Conservation (phyloP, 1,284 basidiomycete species). For the Wallemia ichthyophaga region DNA sequence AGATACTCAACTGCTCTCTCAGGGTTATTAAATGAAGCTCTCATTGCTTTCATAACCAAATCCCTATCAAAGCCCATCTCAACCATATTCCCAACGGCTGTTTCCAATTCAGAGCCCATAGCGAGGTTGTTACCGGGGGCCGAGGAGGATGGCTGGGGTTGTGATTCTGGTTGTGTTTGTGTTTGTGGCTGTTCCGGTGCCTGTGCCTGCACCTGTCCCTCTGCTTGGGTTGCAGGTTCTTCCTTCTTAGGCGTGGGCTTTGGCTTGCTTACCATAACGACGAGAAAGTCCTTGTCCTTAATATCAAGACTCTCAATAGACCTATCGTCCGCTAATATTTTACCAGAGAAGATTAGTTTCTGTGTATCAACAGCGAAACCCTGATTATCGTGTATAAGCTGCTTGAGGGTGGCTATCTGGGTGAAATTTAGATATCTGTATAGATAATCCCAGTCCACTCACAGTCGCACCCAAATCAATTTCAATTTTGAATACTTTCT, state of each 20-base stretch:
- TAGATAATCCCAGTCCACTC: conserved; percentile 3
- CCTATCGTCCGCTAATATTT: conserved; percentile 58
- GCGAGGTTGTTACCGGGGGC: conserved; percentile 16
- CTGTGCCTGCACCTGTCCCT: conserved; percentile 9
- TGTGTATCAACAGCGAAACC: conserved; percentile 41
- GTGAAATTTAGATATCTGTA: neutral
- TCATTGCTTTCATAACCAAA: conserved; percentile 53
- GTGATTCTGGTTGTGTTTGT: conserved; percentile 14
- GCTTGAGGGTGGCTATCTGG: conserved; percentile 26
- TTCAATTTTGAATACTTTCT: conserved; percentile 54
- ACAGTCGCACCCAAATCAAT: conserved; percentile 41
- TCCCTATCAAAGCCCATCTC: conserved; percentile 87
- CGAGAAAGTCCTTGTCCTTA: conserved; percentile 97
- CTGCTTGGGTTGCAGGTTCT: no score
- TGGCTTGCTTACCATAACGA: conserved; percentile 76
- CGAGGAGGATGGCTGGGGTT: conserved; percentile 13
- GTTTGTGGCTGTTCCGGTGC: conserved; percentile 12
- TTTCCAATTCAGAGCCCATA: conserved; percentile 40
- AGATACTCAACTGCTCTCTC: conserved; percentile 94
- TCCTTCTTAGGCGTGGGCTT: neutral
- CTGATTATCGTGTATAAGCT: conserved; percentile 49
- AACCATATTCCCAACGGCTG: conserved; percentile 46
- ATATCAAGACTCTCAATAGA: conserved; percentile 63
- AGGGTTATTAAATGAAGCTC: conserved; percentile 91
- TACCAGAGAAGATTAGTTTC: conserved; percentile 89